Conservation (phyloP, 2,329 filamentous ascomycete species). For the Hirsutella minnesotensis region DNA sequence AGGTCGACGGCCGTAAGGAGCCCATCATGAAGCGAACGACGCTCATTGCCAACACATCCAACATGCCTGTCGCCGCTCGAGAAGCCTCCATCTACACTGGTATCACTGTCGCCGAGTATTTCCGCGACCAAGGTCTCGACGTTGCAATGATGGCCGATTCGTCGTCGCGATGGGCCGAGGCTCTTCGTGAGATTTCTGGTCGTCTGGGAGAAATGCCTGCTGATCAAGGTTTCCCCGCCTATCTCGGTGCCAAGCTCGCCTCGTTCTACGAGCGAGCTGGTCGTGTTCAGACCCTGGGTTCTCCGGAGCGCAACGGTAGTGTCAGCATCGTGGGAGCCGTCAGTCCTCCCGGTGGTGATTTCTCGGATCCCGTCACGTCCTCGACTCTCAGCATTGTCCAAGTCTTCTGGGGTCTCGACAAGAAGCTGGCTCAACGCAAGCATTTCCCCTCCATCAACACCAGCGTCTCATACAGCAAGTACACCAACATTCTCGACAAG, state of each 20-base stretch:
- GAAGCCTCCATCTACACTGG: slow-evolving; percentile 98
- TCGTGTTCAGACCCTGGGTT: slow-evolving; percentile 73
- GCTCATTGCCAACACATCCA: slow-evolving; percentile 96
- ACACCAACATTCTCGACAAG: slow-evolving; percentile 76
- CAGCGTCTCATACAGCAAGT: slow-evolving; percentile 89
- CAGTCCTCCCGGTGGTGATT: slow-evolving; percentile 95
- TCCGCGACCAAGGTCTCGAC: slow-evolving; percentile 91
- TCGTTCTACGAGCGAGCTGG: slow-evolving; percentile 99
- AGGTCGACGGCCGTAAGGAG: slow-evolving; percentile 87
- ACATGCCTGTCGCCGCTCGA: slow-evolving; percentile 97
- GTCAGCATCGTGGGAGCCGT: slow-evolving; percentile 97
- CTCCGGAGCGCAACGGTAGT: slow-evolving; percentile 78
- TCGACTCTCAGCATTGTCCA: slow-evolving; percentile 95
- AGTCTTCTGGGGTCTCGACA: slow-evolving; percentile 99
- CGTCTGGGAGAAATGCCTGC: slow-evolving; percentile 99
- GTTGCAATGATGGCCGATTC: slow-evolving; percentile 99
- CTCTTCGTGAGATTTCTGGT: slow-evolving; percentile 95
- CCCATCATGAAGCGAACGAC: slow-evolving; percentile 99
- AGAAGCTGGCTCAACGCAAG: slow-evolving; percentile 97
- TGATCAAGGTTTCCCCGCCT: slow-evolving; percentile 98
- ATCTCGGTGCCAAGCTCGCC: slow-evolving; percentile 89
- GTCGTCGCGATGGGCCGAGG: slow-evolving; percentile 95
- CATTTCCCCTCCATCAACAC: slow-evolving; percentile 99
- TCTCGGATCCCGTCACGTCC: slow-evolving; percentile 93
- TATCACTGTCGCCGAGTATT: slow-evolving; percentile 92